Evolutionary conservation across 257 asterid species (phyloP).

Genomic region (Scutellaria barbata): DNA sequence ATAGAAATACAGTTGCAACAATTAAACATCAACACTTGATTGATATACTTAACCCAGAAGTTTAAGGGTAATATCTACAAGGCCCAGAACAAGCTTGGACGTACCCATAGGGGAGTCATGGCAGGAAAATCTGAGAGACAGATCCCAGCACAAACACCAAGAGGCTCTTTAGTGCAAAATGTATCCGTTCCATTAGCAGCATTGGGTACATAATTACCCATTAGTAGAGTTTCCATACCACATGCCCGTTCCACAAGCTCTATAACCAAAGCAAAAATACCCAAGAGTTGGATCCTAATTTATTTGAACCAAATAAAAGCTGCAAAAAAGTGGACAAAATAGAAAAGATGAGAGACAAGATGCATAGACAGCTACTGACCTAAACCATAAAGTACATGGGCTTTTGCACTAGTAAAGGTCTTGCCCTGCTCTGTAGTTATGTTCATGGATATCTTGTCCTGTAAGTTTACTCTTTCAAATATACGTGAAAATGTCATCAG

Average conservation of each 20-base stretch:
- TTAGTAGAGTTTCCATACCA: slow-evolving; percentile 48
- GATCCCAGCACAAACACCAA: slow-evolving; percentile 63
- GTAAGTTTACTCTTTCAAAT: slow-evolving; percentile 29
- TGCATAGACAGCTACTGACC: slow-evolving; percentile 34
- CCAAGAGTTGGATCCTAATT: slow-evolving; percentile 15
- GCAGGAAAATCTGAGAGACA: slow-evolving; percentile 45
- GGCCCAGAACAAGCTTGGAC: slow-evolving; percentile 2
- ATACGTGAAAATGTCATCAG: slow-evolving; percentile 14
- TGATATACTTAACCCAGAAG: slow-evolving; percentile 6
- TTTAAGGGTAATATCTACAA: neutral
- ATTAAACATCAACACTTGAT: neutral
- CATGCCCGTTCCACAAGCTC: slow-evolving; percentile 57
- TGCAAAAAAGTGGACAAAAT: neutral
- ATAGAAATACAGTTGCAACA: slow-evolving; percentile 3
- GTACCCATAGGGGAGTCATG: slow-evolving; percentile 52
- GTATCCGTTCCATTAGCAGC: slow-evolving; percentile 50
- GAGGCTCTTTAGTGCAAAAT: slow-evolving; percentile 50
- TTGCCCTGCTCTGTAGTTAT: slow-evolving; percentile 51
- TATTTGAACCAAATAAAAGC: slow-evolving; percentile 12
- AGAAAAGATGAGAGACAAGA: neutral
- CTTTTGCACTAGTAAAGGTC: slow-evolving; percentile 47
- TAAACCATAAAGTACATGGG: slow-evolving; percentile 52
- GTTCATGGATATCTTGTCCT: slow-evolving; percentile 51
- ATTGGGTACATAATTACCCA: slow-evolving; percentile 51
- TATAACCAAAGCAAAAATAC: slow-evolving; percentile 34